Conservation (phyloP, 768 basidiomycete genomes). For the Suillus weaverae region DNA sequence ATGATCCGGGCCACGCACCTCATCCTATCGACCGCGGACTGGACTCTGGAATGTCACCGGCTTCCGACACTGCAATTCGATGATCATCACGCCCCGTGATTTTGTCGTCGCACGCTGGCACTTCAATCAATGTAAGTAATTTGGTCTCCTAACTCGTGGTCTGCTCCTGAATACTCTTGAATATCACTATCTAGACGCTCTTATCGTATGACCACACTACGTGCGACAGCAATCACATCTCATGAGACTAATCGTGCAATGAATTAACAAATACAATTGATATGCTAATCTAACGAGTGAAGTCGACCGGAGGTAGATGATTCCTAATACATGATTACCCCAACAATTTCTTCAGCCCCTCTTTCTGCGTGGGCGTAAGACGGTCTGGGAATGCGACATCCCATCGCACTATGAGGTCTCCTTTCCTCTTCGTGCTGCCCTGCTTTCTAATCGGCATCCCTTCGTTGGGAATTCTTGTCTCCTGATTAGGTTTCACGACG, state of each 20-base stretch:
- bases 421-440: conserved; percentile 66
- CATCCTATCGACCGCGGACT: conserved; percentile 1
- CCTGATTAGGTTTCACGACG: conserved; percentile 74
- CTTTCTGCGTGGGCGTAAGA: conserved; percentile 76
- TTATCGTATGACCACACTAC: background rate
- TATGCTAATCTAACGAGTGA: conserved; percentile 7
- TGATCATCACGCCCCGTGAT: background rate
- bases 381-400: conserved; percentile 81
- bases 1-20: background rate
- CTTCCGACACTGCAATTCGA: background rate
- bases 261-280: conserved; percentile 11
- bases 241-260: background rate
- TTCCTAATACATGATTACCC: conserved; percentile 25
- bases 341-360: conserved; percentile 71
- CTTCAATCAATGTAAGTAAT: background rate
- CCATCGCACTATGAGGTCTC: conserved; percentile 83
- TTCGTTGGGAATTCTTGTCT: conserved; percentile 69
- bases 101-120: background rate
- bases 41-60: background rate
- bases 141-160: background rate
- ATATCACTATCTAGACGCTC: conserved; percentile 3
- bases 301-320: background rate
- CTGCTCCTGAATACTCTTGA: background rate
- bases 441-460: conserved; percentile 93
- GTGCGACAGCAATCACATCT: background rate